These are phyloP conservation scores for Mallotus japonicus DNA, from an alignment of 441 rosid species.

Conservation along the genomic window DNA sequence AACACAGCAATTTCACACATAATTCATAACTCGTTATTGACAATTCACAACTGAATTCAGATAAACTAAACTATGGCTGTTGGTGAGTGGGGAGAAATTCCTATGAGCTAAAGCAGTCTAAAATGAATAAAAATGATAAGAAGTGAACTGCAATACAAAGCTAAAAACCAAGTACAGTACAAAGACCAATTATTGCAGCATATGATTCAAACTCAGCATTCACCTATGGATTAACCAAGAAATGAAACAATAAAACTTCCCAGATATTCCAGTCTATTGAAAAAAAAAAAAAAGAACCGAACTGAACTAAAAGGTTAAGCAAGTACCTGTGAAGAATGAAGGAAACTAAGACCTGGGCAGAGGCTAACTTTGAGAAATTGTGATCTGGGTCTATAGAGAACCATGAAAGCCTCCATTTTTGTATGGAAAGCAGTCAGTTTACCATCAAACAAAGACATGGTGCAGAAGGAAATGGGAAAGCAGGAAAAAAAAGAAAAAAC, in stretches of 20 bases:
- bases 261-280: neutral
- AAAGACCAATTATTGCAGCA: no score
- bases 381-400: conserved; percentile 22
- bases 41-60: neutral
- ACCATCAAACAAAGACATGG: conserved; percentile 21
- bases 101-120: neutral
- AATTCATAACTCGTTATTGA: neutral
- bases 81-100: neutral
- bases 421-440: conserved; percentile 8
- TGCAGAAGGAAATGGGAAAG: neutral
- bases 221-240: neutral
- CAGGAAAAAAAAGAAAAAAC: no score
- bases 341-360: conserved; percentile 33
- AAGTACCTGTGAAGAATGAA: conserved; percentile 53
- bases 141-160: neutral
- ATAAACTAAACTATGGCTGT: neutral
- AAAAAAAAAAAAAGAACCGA: neutral
- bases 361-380: conserved; percentile 30
- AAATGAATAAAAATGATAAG: neutral
- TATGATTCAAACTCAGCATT: no score
- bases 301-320: neutral
- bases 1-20: conserved; percentile 2
- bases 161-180: neutral
- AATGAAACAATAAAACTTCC: neutral
- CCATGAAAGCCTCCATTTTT: conserved; percentile 22